Base-by-base conservation (phyloP, 768 basidiomycete genomes). In the Baorangia bicolor region DNA sequence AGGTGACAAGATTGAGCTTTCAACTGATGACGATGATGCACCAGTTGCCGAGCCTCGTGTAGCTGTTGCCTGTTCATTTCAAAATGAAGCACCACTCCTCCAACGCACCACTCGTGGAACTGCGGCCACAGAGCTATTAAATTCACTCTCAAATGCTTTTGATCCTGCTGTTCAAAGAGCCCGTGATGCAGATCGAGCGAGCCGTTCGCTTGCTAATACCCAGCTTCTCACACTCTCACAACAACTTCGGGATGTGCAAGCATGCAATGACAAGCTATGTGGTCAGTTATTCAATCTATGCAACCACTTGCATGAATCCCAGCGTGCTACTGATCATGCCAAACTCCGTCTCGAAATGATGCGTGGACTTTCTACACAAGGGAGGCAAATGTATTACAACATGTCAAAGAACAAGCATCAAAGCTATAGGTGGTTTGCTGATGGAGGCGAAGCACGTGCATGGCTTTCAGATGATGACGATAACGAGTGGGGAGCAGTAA, bases 201-300 rank as follows among this genome's bases (percentile, higher is more conserved):
- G 51, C n/a, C 53, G 38, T 10, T 59, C 66, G 9, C 47, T 73
- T 37, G 64, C 67, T 21, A 66, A 51, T 41, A 64, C 62, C 0
- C 71, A 74, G 37, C 31, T 66, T 12, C 46, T 69, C 21, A 59
- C 60, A 8, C 37, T 70, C 18, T 57, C 59, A 2, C 60, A 66
- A 28, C 70, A 73, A 50, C 63, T 73, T 21, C 55, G 62, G n/a
- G 66, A 72, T 39, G 16, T 60, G 8, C 63, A 68, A n/a, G 35
- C 56, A 13, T 58, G 55, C 2, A 56, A 59, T 37, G 57, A 70
- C 18, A 43, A 44, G 10, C 33, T 47, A 16, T 9, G 23, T 35
- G 33, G 46, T 1, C 33, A 47, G 33, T 7, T 47, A 13, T 47
- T 47, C 16, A 11, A 35, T 20, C 60, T 73, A 13, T 61, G 58